phyloP scores from a whole-genome alignment of 441 rosid genomes.

The Jatropha podagrica region DNA sequence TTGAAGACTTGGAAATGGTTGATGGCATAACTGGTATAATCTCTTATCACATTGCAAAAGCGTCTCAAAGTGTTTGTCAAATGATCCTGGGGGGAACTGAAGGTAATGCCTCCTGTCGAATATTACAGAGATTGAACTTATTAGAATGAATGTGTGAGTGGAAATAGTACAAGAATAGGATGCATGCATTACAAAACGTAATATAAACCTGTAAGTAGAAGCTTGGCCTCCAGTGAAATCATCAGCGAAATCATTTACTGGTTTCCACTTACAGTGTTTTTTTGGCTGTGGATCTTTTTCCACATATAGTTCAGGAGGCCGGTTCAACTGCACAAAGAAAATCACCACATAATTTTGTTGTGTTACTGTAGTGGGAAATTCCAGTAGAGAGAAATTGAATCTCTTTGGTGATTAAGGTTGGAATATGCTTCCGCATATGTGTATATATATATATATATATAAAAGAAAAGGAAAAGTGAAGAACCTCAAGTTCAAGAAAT shows the following conservation, averaged over 20 bases:
- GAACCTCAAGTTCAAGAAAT: conserved; percentile 48
- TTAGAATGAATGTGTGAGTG: background rate
- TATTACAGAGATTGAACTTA: background rate
- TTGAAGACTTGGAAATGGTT: conserved; percentile 30
- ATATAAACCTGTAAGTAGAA: conserved; percentile 35
- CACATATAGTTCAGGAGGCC: conserved; percentile 39
- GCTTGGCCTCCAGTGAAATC: conserved; percentile 62
- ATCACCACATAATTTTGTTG: too few species aligned
- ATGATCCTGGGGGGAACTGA: conserved; percentile 34
- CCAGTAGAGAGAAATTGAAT: background rate
- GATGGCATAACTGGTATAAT: conserved; percentile 25
- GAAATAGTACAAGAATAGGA: background rate
- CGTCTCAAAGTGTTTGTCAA: conserved; percentile 39
- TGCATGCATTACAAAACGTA: background rate
- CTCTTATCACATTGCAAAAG: conserved; percentile 37
- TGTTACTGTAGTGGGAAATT: too few species aligned
- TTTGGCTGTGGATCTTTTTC: conserved; percentile 60
- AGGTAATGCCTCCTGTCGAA: conserved; percentile 44
- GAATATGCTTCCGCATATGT: too few species aligned
- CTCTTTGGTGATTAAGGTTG: background rate
- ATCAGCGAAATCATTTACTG: conserved; percentile 12
- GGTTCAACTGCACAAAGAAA: conserved; percentile 28
- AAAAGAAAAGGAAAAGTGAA: background rate
- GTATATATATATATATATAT: too few species aligned
- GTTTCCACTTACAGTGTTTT: conserved; percentile 53